Evolutionary conservation across 1,284 basidiomycete species (phyloP).

Genomic region (Apiotrichum akiyoshidainum): DNA sequence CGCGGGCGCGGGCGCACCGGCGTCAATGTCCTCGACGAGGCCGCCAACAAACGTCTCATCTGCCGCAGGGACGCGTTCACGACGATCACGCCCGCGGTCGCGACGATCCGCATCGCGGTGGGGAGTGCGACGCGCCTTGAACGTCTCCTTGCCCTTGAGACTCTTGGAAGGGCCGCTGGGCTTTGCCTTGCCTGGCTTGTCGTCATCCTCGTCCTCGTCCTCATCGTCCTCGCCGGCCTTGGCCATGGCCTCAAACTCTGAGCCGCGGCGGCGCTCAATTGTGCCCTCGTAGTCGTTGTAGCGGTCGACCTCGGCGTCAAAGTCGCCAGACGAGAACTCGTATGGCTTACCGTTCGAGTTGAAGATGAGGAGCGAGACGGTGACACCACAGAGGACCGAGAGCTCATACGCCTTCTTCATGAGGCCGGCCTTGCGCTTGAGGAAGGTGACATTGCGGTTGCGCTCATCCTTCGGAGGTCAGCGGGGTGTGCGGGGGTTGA

Average conservation of each 20-base stretch:
- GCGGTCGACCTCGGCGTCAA: constrained; percentile 46
- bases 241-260: constrained; percentile 48
- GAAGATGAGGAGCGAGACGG: constrained; percentile 51
- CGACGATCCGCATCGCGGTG: constrained; percentile 1
- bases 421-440: constrained; percentile 49
- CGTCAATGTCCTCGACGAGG: constrained; percentile 20
- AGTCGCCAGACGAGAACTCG: constrained; percentile 46
- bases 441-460: constrained; percentile 38
- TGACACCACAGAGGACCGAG: constrained; percentile 48
- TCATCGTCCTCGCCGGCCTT: constrained; percentile 42
- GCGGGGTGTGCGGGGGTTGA: neutral
- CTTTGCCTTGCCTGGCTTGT: constrained; percentile 9
- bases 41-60: constrained; percentile 35
- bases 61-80: constrained; percentile 6
- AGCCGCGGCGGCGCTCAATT: constrained; percentile 48
- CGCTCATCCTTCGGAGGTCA: constrained; percentile 42
- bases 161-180: constrained; percentile 22
- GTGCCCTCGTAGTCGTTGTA: constrained; percentile 51
- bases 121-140: constrained; percentile 29
- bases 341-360: constrained; percentile 45
- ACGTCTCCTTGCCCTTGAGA: constrained; percentile 47
- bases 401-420: constrained; percentile 53
- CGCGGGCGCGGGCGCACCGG: neutral
- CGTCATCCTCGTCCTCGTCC: constrained; percentile 37
- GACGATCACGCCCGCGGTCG: constrained; percentile 5